Evolutionary conservation across 306 rosid species (phyloP).

Genomic region (Corylus americana): DNA sequence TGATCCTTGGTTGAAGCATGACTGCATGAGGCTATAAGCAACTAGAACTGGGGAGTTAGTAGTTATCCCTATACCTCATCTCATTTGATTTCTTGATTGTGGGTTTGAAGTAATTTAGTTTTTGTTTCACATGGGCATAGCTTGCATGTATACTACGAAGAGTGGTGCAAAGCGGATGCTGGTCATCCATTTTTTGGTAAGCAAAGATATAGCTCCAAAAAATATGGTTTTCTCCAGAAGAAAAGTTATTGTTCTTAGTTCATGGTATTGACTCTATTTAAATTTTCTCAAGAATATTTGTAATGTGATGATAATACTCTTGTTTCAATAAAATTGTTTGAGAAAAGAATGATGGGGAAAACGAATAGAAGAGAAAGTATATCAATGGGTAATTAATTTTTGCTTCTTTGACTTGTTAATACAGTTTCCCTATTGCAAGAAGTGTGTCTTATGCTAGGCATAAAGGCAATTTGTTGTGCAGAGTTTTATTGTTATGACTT

Average conservation of each 20-base stretch:
- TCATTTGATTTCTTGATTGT: too few species aligned
- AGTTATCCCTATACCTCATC: too few species aligned
- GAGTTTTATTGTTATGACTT: too few species aligned
- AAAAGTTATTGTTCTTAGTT: background rate
- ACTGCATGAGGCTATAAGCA: too few species aligned
- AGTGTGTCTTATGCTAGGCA: too few species aligned
- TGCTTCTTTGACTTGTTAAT: background rate
- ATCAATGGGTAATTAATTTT: background rate
- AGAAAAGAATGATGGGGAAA: background rate
- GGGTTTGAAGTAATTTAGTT: too few species aligned
- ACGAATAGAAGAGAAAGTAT: background rate
- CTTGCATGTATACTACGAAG: too few species aligned
- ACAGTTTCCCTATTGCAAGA: background rate
- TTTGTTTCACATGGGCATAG: background rate
- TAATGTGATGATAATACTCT: background rate
- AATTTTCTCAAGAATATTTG: background rate
- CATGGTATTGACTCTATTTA: background rate
- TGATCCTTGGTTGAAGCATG: too few species aligned
- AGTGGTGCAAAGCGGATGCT: conserved; percentile 35
- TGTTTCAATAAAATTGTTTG: background rate
- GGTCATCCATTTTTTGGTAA: conserved; percentile 97
- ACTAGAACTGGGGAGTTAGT: too few species aligned
- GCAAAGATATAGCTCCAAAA: conserved; percentile 8
- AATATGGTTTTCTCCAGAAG: background rate
- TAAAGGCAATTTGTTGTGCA: too few species aligned